Evolutionary conservation across 108 stramenopile species (phyloP).

Genomic region (Aurantiochytrium sp.): DNA sequence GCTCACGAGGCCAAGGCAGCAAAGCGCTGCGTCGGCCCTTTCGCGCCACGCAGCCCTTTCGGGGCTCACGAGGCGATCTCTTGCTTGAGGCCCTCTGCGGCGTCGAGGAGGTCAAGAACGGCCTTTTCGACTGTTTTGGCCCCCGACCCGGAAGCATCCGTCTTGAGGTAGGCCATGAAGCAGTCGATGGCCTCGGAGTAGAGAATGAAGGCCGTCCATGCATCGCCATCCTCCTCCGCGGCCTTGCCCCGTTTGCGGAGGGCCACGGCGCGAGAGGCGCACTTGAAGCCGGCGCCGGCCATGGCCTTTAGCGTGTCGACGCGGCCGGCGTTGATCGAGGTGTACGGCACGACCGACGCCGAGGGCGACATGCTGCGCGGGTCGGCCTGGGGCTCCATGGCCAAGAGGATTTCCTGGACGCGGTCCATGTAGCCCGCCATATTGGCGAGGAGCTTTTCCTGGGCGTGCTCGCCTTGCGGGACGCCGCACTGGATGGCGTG

Average conservation of each 20-base stretch:
- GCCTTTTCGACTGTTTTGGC: neutral
- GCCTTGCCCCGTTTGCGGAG: neutral
- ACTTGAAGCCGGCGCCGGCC: neutral
- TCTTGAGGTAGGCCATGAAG: neutral
- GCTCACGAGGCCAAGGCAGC: neutral
- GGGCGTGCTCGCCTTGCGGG: neutral
- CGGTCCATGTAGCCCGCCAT: constrained; percentile 15
- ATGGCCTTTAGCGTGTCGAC: neutral
- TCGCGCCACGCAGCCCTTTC: too few species aligned
- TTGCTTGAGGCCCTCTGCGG: neutral
- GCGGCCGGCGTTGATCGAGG: neutral
- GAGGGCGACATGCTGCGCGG: neutral
- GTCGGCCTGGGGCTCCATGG: neutral
- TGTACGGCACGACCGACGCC: neutral
- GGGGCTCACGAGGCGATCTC: neutral
- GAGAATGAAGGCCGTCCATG: neutral
- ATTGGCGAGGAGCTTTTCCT: neutral
- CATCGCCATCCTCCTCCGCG: neutral
- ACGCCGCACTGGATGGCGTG: neutral
- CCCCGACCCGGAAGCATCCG: neutral
- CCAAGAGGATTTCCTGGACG: neutral
- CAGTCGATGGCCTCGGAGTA: constrained; percentile 23
- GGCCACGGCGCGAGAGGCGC: neutral
- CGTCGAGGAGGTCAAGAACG: neutral
- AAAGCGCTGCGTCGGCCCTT: too few species aligned